These are phyloP conservation scores for Pseudophaeomoniella oleicola DNA, from an alignment of 2,329 filamentous ascomycete species.

Conservation along the genomic window DNA sequence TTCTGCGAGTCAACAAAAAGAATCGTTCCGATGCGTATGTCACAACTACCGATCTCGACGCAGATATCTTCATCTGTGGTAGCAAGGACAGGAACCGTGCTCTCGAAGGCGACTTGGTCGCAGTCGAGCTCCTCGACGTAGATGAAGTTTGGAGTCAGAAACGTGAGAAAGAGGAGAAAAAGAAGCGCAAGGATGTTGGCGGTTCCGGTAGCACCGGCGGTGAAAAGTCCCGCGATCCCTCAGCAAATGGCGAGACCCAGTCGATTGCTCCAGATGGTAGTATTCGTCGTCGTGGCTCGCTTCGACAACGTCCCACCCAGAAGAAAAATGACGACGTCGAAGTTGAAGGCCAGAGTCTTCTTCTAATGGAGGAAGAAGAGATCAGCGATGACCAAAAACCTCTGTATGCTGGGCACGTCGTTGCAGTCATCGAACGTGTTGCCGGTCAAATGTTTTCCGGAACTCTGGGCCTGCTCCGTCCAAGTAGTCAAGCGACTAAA, in stretches of 20 bases:
- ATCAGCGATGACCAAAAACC: constrained; percentile 98
- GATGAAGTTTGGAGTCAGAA: constrained; percentile 99
- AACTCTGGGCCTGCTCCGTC: constrained; percentile 81
- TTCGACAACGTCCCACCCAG: constrained; percentile 90
- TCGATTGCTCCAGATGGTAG: constrained; percentile 58
- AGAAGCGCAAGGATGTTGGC: constrained; percentile 98
- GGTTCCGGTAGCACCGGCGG: constrained; percentile 60
- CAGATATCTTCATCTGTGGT: constrained; percentile 98
- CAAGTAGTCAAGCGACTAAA: constrained; percentile 96
- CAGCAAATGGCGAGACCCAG: constrained; percentile 47
- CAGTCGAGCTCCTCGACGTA: constrained; percentile 89
- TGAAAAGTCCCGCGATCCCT: constrained; percentile 45
- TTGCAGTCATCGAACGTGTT: constrained; percentile 92
- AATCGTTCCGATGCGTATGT: constrained; percentile 98
- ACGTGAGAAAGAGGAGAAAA: constrained; percentile 98
- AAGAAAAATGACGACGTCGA: constrained; percentile 99
- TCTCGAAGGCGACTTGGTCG: constrained; percentile 88
- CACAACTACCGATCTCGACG: constrained; percentile 83
- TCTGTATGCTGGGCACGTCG: constrained; percentile 89
- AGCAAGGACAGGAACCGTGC: constrained; percentile 98
- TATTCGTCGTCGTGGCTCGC: constrained; percentile 80
- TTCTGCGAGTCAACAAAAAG: constrained; percentile 98
- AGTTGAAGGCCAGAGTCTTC: constrained; percentile 90
- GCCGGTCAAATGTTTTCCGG: constrained; percentile 98
- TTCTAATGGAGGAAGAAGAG: constrained; percentile 95